phyloP scores from a whole-genome alignment of 2,329 filamentous ascomycete species.

The Juglanconis sp. region DNA sequence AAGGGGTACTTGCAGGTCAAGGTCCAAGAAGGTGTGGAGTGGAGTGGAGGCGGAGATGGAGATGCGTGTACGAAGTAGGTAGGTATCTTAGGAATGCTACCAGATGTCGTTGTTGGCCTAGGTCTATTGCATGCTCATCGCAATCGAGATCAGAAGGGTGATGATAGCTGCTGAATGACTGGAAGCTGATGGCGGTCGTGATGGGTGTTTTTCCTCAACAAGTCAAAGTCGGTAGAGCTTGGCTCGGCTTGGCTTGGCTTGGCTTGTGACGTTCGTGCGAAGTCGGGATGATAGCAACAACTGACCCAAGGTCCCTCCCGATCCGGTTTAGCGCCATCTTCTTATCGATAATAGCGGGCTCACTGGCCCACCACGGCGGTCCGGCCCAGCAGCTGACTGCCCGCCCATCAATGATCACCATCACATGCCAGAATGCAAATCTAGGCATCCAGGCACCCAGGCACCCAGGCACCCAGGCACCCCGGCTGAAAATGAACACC shows the following conservation, averaged over 20 bases:
- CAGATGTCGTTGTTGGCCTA: background rate
- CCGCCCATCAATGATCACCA: background rate
- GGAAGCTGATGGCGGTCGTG: background rate
- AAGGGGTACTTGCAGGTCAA: background rate
- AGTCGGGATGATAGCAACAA: background rate
- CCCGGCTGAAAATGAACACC: too few species aligned
- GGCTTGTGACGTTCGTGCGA: background rate
- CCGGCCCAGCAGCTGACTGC: too few species aligned
- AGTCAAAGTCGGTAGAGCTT: too few species aligned
- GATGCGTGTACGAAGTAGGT: background rate
- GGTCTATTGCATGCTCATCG: background rate
- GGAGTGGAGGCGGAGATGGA: background rate
- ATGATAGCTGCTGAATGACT: background rate
- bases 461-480: too few species aligned
- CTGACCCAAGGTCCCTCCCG: constrained; percentile 1
- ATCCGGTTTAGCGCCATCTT: background rate
- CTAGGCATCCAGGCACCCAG: too few species aligned
- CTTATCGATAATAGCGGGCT: constrained; percentile 14
- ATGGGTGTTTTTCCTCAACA: too few species aligned
- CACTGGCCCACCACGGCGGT: background rate
- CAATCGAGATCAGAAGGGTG: background rate
- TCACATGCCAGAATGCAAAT: constrained; percentile 10
- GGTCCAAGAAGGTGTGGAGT: background rate
- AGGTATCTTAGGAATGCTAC: background rate
- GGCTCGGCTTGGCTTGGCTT: too few species aligned